phyloP scores from a whole-genome alignment of 1,284 basidiomycete species.

The Puccinia triticina region DNA sequence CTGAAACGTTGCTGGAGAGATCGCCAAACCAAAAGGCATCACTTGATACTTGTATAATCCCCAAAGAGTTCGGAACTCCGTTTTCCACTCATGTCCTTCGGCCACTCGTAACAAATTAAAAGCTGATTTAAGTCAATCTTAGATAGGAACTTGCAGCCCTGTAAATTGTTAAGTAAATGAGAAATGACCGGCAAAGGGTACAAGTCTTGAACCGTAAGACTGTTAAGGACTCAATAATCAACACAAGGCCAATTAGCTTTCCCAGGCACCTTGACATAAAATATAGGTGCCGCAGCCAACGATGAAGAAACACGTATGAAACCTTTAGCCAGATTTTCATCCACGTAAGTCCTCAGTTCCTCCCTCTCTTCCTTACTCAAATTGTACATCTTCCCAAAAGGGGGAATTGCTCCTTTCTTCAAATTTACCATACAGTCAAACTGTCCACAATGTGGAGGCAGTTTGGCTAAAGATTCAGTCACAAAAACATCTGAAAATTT shows the following conservation, averaged over 20 bases:
- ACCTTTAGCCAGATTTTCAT: no score
- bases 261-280: no score
- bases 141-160: no score
- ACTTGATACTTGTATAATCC: constrained; percentile 62
- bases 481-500: constrained; percentile 13
- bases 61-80: constrained; percentile 61
- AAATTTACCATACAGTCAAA: no score
- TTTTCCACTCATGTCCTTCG: constrained; percentile 60
- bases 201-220: constrained; percentile 52
- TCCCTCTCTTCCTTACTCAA: no score
- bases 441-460: not conserved
- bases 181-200: constrained; percentile 38
- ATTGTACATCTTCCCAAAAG: no score
- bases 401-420: not conserved
- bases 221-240: constrained; percentile 50
- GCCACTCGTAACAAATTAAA: no score
- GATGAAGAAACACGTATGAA: no score
- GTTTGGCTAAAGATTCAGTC: not conserved
- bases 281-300: no score
- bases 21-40: constrained; percentile 63
- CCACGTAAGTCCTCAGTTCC: no score
- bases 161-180: constrained; percentile 20
- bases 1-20: constrained; percentile 59
- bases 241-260: no score
- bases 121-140: no score